Conservation (phyloP, 2,329 filamentous ascomycete genomes). For the Neonectria ditissima region DNA sequence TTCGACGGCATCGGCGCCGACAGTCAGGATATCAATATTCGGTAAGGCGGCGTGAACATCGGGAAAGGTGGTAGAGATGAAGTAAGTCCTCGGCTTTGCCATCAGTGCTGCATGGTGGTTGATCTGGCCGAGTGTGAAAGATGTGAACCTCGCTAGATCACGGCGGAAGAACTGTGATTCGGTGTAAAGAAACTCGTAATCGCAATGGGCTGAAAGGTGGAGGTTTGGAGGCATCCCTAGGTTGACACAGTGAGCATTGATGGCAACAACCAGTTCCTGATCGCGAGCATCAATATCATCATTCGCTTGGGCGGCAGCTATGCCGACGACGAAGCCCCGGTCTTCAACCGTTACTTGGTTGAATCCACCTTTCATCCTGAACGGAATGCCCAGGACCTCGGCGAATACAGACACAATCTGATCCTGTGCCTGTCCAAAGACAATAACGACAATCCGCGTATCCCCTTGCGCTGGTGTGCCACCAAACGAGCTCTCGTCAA, state of each 20-base stretch:
- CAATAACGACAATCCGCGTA: conserved; percentile 70
- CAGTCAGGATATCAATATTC: conserved; percentile 87
- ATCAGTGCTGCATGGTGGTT: conserved; percentile 82
- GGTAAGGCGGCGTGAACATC: conserved; percentile 85
- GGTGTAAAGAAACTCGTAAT: conserved; percentile 90
- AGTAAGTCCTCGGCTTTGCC: conserved; percentile 82
- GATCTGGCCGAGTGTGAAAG: conserved; percentile 83
- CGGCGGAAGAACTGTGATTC: conserved; percentile 77
- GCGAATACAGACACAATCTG: conserved; percentile 80
- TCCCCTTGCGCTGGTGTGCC: conserved; percentile 65
- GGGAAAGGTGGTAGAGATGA: conserved; percentile 90
- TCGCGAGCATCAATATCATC: conserved; percentile 69
- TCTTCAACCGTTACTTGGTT: conserved; percentile 65
- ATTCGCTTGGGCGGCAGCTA: conserved; percentile 68
- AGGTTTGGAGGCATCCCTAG: conserved; percentile 76
- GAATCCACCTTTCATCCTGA: conserved; percentile 68
- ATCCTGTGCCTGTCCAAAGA: conserved; percentile 79
- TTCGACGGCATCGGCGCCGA: conserved; percentile 88
- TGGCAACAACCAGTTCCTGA: conserved; percentile 70
- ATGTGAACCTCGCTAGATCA: conserved; percentile 82
- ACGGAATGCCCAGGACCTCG: conserved; percentile 82
- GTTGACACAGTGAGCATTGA: conserved; percentile 82
- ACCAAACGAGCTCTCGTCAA: conserved; percentile 56
- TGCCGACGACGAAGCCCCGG: conserved; percentile 75
- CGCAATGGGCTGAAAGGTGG: conserved; percentile 74